phyloP scores from a whole-genome alignment of 306 rosid genomes.

The Rosa persica region DNA sequence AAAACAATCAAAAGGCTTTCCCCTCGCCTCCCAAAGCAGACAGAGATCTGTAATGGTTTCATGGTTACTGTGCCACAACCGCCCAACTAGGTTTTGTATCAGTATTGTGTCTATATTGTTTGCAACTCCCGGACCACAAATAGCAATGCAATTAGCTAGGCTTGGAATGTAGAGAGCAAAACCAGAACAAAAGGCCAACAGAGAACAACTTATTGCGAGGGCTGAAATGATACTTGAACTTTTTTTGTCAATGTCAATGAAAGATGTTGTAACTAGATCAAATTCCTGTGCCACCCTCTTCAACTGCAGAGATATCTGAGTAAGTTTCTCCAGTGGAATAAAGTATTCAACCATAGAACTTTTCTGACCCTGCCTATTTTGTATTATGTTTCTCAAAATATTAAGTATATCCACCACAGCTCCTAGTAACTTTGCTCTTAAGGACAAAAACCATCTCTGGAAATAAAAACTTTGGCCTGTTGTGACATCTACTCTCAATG shows the following conservation, averaged over 20 bases:
- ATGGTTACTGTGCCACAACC: slow-evolving; percentile 44
- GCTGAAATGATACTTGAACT: slow-evolving; percentile 44
- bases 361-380: slow-evolving; percentile 19
- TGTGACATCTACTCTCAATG: slow-evolving; percentile 39
- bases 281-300: slow-evolving; percentile 43
- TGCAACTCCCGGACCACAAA: slow-evolving; percentile 16
- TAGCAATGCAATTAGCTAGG: slow-evolving; percentile 14
- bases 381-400: slow-evolving; percentile 23
- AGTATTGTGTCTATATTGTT: slow-evolving; percentile 27
- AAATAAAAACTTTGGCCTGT: slow-evolving; percentile 45
- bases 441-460: slow-evolving; percentile 63
- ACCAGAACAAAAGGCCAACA: slow-evolving; percentile 56
- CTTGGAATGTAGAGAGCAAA: slow-evolving; percentile 40
- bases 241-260: slow-evolving; percentile 51
- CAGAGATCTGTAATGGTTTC: slow-evolving; percentile 39
- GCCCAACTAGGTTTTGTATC: slow-evolving; percentile 41
- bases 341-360: slow-evolving; percentile 18
- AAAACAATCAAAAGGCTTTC: slow-evolving; percentile 27
- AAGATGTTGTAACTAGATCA: slow-evolving; percentile 47
- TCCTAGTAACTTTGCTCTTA: slow-evolving; percentile 48
- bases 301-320: slow-evolving; percentile 39
- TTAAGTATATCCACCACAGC: slow-evolving; percentile 34
- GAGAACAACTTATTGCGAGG: slow-evolving; percentile 50
- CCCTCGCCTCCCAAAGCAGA: slow-evolving; percentile 37
- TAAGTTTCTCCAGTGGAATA: slow-evolving; percentile 28